phyloP scores from a whole-genome alignment of 108 stramenopile genomes.

The Mediolabrus comicus region DNA sequence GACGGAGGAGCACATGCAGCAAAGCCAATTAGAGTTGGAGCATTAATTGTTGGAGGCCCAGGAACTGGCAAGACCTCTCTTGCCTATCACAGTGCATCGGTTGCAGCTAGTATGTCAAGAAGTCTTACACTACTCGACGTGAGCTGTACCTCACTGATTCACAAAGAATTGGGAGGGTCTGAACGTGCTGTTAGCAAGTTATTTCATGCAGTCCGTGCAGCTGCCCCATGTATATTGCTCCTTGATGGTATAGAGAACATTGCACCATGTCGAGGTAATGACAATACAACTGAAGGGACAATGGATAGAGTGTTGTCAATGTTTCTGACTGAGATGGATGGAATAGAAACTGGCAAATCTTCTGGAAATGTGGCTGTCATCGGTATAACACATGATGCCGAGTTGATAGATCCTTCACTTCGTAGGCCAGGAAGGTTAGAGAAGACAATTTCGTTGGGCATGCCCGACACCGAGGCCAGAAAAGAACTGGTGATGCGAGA shows the following conservation, averaged over 20 bases:
- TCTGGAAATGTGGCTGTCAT: constrained; percentile 63
- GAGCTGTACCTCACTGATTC: constrained; percentile 80
- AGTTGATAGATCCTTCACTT: constrained; percentile 75
- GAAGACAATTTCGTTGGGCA: constrained; percentile 50
- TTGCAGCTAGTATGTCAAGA: constrained; percentile 60
- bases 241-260: constrained; percentile 86
- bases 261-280: constrained; percentile 76
- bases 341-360: constrained; percentile 43
- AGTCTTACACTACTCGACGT: constrained; percentile 73
- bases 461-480: constrained; percentile 57
- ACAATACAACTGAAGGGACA: constrained; percentile 84
- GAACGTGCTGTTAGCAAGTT: constrained; percentile 69
- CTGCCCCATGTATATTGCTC: constrained; percentile 82
- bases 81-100: constrained; percentile 59
- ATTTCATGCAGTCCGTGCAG: constrained; percentile 62
- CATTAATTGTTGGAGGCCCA: constrained; percentile 66
- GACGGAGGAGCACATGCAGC: not conserved
- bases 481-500: constrained; percentile 42
- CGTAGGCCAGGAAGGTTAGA: constrained; percentile 73
- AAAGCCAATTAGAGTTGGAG: constrained; percentile 66
- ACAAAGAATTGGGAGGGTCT: constrained; percentile 85
- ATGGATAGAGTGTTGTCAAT: constrained; percentile 88
- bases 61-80: constrained; percentile 74
- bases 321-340: constrained; percentile 82
- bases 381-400: constrained; percentile 71